Evolutionary conservation across 208 protist genomes (phyloP).

Genomic region (Leishmania lainsoni): DNA sequence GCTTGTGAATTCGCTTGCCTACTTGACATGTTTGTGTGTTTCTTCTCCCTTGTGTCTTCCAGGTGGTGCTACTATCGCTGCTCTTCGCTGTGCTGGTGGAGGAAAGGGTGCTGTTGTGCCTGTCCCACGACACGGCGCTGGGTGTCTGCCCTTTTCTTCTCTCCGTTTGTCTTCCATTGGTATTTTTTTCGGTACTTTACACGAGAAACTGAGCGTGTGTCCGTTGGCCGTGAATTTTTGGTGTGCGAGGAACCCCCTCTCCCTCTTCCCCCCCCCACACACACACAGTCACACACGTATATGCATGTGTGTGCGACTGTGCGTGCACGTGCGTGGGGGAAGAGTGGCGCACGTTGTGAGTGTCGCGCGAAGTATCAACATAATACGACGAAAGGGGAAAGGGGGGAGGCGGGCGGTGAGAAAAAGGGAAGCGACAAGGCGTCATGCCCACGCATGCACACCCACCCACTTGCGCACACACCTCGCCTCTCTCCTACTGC

Average conservation of each 20-base stretch:
- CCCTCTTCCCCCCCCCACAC: neutral
- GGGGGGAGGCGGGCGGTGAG: too few species aligned
- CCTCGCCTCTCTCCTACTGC: neutral
- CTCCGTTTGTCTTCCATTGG: too few species aligned
- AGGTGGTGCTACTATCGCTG: neutral
- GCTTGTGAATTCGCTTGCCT: neutral
- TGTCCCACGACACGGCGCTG: neutral
- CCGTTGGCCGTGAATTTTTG: too few species aligned
- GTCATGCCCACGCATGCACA: neutral
- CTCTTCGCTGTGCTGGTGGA: neutral
- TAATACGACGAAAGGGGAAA: neutral
- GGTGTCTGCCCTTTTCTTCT: neutral
- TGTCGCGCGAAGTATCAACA: neutral
- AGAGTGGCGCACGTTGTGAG: neutral
- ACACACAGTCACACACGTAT: too few species aligned
- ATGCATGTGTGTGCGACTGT: neutral
- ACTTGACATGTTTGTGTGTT: neutral
- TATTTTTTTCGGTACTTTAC: neutral
- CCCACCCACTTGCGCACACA: neutral
- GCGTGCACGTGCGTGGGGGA: neutral
- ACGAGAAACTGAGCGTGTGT: too few species aligned
- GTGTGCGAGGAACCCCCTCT: too few species aligned
- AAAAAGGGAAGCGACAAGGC: neutral
- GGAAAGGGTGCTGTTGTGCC: neutral
- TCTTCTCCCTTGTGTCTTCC: conserved; percentile 3